These are phyloP conservation scores for Babesia caballi DNA, from an alignment of 169 alveolate species.

Conservation along the genomic window DNA sequence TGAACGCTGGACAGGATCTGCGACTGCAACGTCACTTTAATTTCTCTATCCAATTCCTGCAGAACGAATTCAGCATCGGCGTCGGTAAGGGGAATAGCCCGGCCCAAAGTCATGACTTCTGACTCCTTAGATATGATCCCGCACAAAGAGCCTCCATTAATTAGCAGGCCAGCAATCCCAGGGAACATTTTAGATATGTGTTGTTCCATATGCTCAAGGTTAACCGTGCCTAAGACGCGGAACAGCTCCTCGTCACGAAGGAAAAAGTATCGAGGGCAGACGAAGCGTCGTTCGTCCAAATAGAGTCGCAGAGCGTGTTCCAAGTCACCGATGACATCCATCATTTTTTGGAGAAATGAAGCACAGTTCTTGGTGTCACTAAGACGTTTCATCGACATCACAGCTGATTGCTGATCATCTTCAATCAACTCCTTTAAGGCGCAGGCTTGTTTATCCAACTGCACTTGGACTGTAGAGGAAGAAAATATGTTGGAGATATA, in stretches of 20 bases:
- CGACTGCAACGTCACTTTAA: slow-evolving; percentile 80
- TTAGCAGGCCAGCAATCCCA: slow-evolving; percentile 87
- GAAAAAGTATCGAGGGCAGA: slow-evolving; percentile 98
- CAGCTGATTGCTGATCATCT: neutral
- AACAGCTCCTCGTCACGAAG: slow-evolving; percentile 98
- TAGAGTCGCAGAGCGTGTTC: slow-evolving; percentile 95
- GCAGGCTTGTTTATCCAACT: neutral
- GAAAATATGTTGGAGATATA: neutral
- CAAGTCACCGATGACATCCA: slow-evolving; percentile 89
- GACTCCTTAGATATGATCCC: slow-evolving; percentile 88
- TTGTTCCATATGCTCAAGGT: slow-evolving; percentile 11
- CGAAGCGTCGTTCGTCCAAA: slow-evolving; percentile 94
- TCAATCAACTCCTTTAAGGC: neutral
- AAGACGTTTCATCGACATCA: neutral
- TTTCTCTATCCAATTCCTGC: slow-evolving; percentile 81
- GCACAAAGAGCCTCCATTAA: slow-evolving; percentile 79
- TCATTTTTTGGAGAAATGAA: slow-evolving; percentile 85
- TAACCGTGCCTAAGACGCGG: slow-evolving; percentile 97
- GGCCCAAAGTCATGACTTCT: slow-evolving; percentile 81
- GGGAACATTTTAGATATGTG: slow-evolving; percentile 92
- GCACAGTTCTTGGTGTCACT: neutral
- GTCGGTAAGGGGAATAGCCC: slow-evolving; percentile 59
- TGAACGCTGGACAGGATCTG: slow-evolving; percentile 80
- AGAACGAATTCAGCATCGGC: slow-evolving; percentile 78
- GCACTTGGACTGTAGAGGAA: neutral